Conservation (phyloP, 352 stramenopile genomes). For the Globisporangium nodosum region DNA sequence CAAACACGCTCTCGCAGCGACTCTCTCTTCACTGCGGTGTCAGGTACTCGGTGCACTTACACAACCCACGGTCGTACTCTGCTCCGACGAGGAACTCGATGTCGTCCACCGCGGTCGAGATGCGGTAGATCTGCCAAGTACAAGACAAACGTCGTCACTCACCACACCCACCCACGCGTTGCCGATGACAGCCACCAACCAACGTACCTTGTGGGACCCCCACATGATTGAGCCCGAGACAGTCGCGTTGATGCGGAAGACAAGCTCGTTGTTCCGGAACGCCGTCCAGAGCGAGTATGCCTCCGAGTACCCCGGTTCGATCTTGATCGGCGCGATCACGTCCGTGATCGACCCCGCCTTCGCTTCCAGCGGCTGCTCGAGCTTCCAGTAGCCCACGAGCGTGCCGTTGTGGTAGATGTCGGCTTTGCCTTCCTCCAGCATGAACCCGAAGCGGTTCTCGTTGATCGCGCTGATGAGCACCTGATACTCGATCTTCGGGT, state of each 20-base stretch:
- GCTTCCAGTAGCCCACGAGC: conserved; percentile 65
- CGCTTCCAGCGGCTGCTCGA: conserved; percentile 59
- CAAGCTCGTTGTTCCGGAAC: conserved; percentile 67
- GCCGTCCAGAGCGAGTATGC: conserved; percentile 56
- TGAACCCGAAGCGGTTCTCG: conserved; percentile 85
- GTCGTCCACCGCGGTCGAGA: conserved; percentile 66
- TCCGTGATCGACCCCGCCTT: conserved; percentile 73
- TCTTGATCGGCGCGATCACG: conserved; percentile 66
- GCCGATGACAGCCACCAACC: background rate
- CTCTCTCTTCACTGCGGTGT: conserved; percentile 29
- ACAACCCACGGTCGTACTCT: conserved; percentile 79
- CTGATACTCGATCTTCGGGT: conserved; percentile 83
- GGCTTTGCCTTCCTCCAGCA: conserved; percentile 61
- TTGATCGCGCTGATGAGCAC: conserved; percentile 86
- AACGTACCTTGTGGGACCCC: conserved; percentile 65
- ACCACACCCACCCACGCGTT: background rate
- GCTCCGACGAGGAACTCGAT: conserved; percentile 85
- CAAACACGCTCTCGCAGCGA: background rate
- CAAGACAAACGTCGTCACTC: background rate
- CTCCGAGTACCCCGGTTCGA: conserved; percentile 62
- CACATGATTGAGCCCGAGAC: conserved; percentile 80
- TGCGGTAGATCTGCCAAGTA: conserved; percentile 56
- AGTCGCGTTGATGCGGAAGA: conserved; percentile 80
- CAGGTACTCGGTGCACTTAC: conserved; percentile 77
- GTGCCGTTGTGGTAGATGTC: conserved; percentile 80